These are phyloP conservation scores for Fusarium humuli DNA, from an alignment of 2,329 filamentous ascomycete genomes.

Conservation along the genomic window DNA sequence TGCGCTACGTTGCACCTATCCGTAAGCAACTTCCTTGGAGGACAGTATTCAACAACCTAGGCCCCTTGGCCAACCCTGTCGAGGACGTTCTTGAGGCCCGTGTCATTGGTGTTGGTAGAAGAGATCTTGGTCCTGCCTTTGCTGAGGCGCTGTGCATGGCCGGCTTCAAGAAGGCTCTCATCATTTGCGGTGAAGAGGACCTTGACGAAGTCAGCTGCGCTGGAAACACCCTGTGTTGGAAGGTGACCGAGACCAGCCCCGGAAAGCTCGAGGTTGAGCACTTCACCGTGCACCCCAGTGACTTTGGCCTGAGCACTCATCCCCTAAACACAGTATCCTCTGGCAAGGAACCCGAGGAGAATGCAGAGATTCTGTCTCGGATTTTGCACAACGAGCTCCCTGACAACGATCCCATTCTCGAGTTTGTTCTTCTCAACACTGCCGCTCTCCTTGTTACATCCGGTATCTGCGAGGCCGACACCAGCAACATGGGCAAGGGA, in stretches of 20 bases:
- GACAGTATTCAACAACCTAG: constrained; percentile 97
- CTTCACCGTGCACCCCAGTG: constrained; percentile 82
- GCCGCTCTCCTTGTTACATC: constrained; percentile 87
- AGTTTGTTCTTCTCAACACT: constrained; percentile 95
- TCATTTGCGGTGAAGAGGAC: constrained; percentile 94
- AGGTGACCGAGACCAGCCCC: constrained; percentile 66
- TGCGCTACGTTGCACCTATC: constrained; percentile 87
- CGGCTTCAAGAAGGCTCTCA: constrained; percentile 83
- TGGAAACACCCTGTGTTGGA: constrained; percentile 90
- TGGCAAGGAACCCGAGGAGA: constrained; percentile 86
- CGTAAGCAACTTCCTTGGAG: constrained; percentile 91
- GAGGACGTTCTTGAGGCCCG: constrained; percentile 87
- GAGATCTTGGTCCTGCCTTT: constrained; percentile 88
- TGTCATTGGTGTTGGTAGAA: constrained; percentile 90
- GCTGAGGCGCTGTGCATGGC: constrained; percentile 82
- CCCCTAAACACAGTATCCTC: constrained; percentile 82
- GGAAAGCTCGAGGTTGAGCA: constrained; percentile 71
- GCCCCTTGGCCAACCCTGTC: constrained; percentile 90
- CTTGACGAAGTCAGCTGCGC: constrained; percentile 96
- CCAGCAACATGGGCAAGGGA: constrained; percentile 80
- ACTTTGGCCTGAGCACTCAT: constrained; percentile 85
- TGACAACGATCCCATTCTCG: constrained; percentile 83
- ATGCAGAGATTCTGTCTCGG: constrained; percentile 83
- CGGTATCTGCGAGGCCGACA: constrained; percentile 86
- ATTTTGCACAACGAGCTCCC: constrained; percentile 80